These are phyloP conservation scores for Globisporangium apiculatum DNA, from an alignment of 352 stramenopile genomes.

Conservation along the genomic window DNA sequence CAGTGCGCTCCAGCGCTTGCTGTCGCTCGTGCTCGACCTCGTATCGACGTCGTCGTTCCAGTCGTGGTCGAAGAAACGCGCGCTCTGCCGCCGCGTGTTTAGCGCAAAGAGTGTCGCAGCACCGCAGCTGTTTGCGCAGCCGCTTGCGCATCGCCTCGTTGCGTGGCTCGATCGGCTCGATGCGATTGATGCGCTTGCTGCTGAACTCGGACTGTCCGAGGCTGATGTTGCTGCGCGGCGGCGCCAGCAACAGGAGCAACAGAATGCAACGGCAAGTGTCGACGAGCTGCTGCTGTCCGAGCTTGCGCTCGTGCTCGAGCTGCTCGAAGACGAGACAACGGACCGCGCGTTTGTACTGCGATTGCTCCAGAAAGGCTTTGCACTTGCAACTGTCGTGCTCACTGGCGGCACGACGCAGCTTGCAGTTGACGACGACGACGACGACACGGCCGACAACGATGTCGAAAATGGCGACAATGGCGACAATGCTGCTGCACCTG, in stretches of 20 bases:
- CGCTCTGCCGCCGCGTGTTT: slow-evolving; percentile 30
- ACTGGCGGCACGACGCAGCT: slow-evolving; percentile 1
- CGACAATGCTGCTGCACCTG: not conserved
- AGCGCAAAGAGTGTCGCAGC: slow-evolving; percentile 16
- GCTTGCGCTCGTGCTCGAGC: slow-evolving; percentile 56
- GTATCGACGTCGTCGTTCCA: slow-evolving; percentile 52
- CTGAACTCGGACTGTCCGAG: slow-evolving; percentile 60
- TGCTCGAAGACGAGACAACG: slow-evolving; percentile 39
- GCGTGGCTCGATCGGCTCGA: slow-evolving; percentile 45
- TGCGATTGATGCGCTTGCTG: slow-evolving; percentile 39
- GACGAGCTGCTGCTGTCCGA: slow-evolving; percentile 52
- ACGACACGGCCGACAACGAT: not conserved
- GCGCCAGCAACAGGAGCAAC: not conserved
- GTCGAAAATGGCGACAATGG: no score
- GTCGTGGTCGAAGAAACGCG: slow-evolving; percentile 54
- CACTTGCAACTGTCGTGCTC: slow-evolving; percentile 27
- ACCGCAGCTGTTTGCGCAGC: slow-evolving; percentile 29
- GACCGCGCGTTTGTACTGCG: slow-evolving; percentile 46
- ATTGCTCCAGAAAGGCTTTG: slow-evolving; percentile 54
- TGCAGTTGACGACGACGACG: not conserved
- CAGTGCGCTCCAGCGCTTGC: slow-evolving; percentile 31
- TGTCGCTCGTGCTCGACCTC: slow-evolving; percentile 63
- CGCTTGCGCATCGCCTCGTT: slow-evolving; percentile 42
- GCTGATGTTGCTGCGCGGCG: slow-evolving; percentile 42
- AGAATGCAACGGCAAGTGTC: slow-evolving; percentile 7